A percentile compares a stretch with the other conserved stretches of the same genome.
These are phyloP conservation scores for Phytopythium cucurbitacearum DNA, from an alignment of 352 stramenopile species.

Conservation along the genomic window DNA sequence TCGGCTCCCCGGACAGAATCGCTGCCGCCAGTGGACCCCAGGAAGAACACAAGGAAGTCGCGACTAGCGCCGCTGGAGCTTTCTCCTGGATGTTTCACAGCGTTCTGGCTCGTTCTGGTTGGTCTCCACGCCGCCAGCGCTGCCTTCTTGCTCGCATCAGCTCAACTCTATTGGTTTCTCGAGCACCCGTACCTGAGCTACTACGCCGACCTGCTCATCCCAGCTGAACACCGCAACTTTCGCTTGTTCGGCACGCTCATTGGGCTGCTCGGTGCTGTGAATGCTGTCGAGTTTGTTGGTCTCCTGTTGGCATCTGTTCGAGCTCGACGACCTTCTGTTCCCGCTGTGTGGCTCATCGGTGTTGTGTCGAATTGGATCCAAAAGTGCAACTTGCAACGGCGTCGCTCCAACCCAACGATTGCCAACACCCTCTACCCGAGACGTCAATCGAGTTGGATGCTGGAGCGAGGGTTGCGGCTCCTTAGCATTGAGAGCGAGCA, in stretches of 20 bases:
- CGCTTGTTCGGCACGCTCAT: slow-evolving; percentile 17
- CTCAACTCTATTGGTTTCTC: slow-evolving; percentile 28
- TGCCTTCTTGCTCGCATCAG: slow-evolving; percentile 12
- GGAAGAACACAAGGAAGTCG: too few species aligned
- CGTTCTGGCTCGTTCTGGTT: slow-evolving; percentile 15
- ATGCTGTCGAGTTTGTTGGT: slow-evolving; percentile 10
- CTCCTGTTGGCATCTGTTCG: slow-evolving; percentile 7
- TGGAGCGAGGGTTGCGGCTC: not conserved
- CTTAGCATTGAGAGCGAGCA: slow-evolving; percentile 32
- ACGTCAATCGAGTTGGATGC: not conserved
- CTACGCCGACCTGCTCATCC: slow-evolving; percentile 31
- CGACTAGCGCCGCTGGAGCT: too few species aligned
- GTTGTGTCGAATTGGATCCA: too few species aligned
- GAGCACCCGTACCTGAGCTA: slow-evolving; percentile 39
- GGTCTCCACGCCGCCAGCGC: slow-evolving; percentile 13
- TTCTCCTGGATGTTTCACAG: slow-evolving; percentile 2
- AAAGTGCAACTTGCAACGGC: too few species aligned
- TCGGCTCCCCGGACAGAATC: too few species aligned
- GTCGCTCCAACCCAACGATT: too few species aligned
- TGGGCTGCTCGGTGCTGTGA: slow-evolving; percentile 13
- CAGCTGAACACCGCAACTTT: slow-evolving; percentile 18
- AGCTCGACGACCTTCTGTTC: not conserved
- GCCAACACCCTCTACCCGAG: too few species aligned
- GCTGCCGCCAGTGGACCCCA: too few species aligned
- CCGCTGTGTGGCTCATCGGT: not conserved